Base-by-base conservation (phyloP, 208 protist species). In the Trypanosoma mega region DNA sequence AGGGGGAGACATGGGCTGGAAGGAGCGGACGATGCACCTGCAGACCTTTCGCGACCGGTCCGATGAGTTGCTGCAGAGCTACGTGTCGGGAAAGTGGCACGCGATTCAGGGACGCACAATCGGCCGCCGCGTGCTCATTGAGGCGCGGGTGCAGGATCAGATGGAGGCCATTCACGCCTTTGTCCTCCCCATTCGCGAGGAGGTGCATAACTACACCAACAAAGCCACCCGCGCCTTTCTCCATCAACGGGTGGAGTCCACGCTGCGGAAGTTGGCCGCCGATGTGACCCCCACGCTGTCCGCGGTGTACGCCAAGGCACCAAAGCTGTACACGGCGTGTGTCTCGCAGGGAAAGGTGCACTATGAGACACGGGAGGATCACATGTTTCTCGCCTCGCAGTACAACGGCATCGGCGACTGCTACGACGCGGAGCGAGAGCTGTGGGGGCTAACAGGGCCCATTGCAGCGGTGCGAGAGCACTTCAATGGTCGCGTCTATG, bases 371-470 rank as follows among this genome's bases (percentile, higher is more conserved):
- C n/a, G n/a, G 12, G 36, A 4, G 2, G 48, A 57, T 29, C 49
- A 23, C 36, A 57, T 67, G 51, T 67, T 53, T 52, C 50, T 67
- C 39, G 61, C 44, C 2, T 29, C 41, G 0, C 47, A 57, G 5
- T 67, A 67, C 14, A 67, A 67, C 37, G 30, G 52, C 26, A 47
- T 52, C 30, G 52, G 48, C 3, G 61, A 56, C 3, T 67, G 52
- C 33, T 67, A 53, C 18, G 48, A 67, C 3, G 47, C 7, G 16
- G 61, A 67, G 33, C 11, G 49, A 12, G 33, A 56, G 3, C 27
- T 67, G 21, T 57, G 46, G 61, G 18, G 24, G 26, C 24, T 67
- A 26, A 37, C 20, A 8, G 48, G 57, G 11, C 8, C 34, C 2
- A 51, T 67, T 24, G 50, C 51, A 6, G 45, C 48, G 3, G 18